phyloP scores from a whole-genome alignment of 306 rosid species.

The Lupinus albus region DNA sequence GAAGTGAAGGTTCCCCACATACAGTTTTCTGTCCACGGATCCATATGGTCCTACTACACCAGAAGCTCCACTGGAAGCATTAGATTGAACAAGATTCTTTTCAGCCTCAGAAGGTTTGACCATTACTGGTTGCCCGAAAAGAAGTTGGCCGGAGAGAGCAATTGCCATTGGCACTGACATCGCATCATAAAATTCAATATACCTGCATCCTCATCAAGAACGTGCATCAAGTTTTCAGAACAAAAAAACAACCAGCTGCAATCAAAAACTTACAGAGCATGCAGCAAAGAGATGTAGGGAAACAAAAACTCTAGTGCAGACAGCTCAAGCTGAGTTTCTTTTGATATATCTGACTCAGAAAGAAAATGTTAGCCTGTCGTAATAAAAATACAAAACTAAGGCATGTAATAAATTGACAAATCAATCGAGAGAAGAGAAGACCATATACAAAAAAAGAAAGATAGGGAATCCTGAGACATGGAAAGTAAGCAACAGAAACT shows the following conservation, averaged over 20 bases:
- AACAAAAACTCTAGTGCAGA: conserved; percentile 84
- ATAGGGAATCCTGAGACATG: conserved; percentile 29
- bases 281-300: conserved; percentile 76
- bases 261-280: conserved; percentile 80
- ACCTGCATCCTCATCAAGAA: conserved; percentile 73
- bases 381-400: conserved; percentile 44
- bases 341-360: conserved; percentile 80
- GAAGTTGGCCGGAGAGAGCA: conserved; percentile 94
- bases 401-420: conserved; percentile 37
- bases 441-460: conserved; percentile 37
- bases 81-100: conserved; percentile 96
- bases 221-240: conserved; percentile 60
- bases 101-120: conserved; percentile 99
- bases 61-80: conserved; percentile 66
- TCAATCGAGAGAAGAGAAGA: conserved; percentile 30
- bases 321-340: conserved; percentile 91
- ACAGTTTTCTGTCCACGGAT: conserved; percentile 89
- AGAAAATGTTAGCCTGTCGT: conserved; percentile 70
- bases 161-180: conserved; percentile 99
- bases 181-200: conserved; percentile 95
- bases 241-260: conserved; percentile 40
- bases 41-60: conserved; percentile 85
- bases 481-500: conserved; percentile 4
- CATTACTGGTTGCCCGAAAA: conserved; percentile 97
- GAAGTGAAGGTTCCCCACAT: conserved; percentile 96